Percentiles rank a stretch among this genome's conserved stretches.
phyloP scores from a whole-genome alignment of 768 basidiomycete species.

The Tylopilus subfusipes region DNA sequence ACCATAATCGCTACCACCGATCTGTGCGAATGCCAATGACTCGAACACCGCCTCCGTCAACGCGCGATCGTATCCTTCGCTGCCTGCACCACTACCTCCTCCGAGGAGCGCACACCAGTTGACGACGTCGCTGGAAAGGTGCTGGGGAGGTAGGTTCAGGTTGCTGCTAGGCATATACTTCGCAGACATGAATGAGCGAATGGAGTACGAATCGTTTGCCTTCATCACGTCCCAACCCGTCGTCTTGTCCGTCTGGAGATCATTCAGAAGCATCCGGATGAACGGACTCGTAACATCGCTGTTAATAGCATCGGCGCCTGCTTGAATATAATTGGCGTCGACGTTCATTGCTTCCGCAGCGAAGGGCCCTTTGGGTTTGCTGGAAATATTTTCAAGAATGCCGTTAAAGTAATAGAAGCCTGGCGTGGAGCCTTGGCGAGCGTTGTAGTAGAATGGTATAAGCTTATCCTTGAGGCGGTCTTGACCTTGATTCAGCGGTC shows the following conservation, averaged over 20 bases:
- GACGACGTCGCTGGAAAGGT: conserved; percentile 22
- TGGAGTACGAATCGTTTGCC: conserved; percentile 30
- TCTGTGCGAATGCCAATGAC: conserved; percentile 23
- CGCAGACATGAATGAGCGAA: conserved; percentile 23
- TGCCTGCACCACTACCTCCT: conserved; percentile 11
- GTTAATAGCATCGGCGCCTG: conserved; percentile 19
- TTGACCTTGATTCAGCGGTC: background rate
- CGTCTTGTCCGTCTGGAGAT: conserved; percentile 13
- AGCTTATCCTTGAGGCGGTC: conserved; percentile 18
- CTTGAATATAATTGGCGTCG: conserved; percentile 5
- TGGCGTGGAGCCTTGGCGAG: conserved; percentile 9
- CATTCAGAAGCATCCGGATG: conserved; percentile 12
- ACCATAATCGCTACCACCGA: background rate
- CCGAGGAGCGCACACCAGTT: conserved; percentile 34
- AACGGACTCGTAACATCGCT: conserved; percentile 22
- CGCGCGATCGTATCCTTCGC: too few relatives aligned
- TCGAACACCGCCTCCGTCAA: conserved; percentile 33
- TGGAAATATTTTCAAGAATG: conserved; percentile 4
- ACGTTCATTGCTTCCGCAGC: conserved; percentile 7
- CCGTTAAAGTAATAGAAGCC: conserved; percentile 10
- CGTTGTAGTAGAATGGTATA: conserved; percentile 16
- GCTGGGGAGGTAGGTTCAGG: conserved; percentile 16
- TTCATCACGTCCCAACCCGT: conserved; percentile 28
- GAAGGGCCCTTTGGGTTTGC: conserved; percentile 1
- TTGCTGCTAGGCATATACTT: conserved; percentile 24